Evolutionary conservation across 805 yeast species (phyloP), one percentile per base, ranked within the genome.

Genomic region (Candida coquimbonensis): DNA sequence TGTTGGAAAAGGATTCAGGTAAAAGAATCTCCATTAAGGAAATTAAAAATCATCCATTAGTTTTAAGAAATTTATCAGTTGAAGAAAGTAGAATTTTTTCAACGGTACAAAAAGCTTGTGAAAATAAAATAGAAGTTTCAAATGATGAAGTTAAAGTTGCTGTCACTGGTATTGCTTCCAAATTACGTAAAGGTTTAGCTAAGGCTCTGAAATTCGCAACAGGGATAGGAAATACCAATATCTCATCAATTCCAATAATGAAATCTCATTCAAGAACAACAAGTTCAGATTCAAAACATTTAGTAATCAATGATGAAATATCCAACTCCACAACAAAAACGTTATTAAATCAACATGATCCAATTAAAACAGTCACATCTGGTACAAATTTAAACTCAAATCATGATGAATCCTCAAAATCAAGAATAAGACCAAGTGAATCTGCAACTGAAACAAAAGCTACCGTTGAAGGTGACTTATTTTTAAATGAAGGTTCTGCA

Each of bases 41-140:
- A 26, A 83, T 89, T 46, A 89, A 88, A 62, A 62, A 64, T 8
- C 96, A 91, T 63, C 85, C 87, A 1, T 89, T 95, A 67, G 66
- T 77, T 1, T 52, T 70, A 27, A 68, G 70, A 55, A 76, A 70
- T 39, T 59, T 77, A 49, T 52, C 64, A 7, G 48, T 53, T 1
- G 54, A 53, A 16, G 58, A 62, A 29, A 59, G 58, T 24, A 37
- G 43, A 17, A 35, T 42, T 13, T 55, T 54, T 42, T 51, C 52
- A 25, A 50, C 55, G 21, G 55, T 53, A n/a, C 63, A 60, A 44
- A 57, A 56, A 36, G 53, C 54, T 14, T 55, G 61, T 48, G 55
- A 53, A 27, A 35, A 46, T 40, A 55, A 70, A 55, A 80, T 83
- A 42, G 74, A 75, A 34, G 81, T 84, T 8, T 72, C 83, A 3